Evolutionary conservation across 164 flowering plant species (phyloP), one percentile per base, ranked within the genome.

Genomic region (Piper longum): DNA sequence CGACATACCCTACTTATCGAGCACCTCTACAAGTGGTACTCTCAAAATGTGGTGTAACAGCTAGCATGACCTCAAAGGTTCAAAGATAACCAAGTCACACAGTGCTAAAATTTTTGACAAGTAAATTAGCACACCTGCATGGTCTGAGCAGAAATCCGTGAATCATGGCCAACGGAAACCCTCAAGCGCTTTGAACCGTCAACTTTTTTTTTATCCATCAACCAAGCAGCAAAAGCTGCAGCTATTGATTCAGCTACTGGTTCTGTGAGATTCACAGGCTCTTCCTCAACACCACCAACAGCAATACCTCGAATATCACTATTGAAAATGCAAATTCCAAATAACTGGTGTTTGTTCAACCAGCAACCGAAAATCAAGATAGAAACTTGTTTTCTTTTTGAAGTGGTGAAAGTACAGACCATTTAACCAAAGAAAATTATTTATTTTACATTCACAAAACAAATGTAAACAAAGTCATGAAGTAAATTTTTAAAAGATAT

Each of bases 231-330:
- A 83, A 95, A 95, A 36, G 85, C 97, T 71, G 91, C 86, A 62
- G 89, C 97, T 73, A 95, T 88, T 66, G 99, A 95, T 81, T 88
- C 96, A 54, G 97, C 74, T 57, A 91, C 96, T 55, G 80, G 84
- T 75, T 95, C 91, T 4, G 96, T 84, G 43, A 95, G 96, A 69
- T 45, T 95, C 54, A 95, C 82, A 64, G 88, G 90, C 73, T 95
- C 96, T 67, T 93, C 97, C 67, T 87, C 96, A 70, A 95, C 86
- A 48, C 97, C 99, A 73, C 80, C 83, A 73, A 95, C 81, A 76
- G 99, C 96, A 71, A 95, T 97, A 74, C 97, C 97, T 43, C 99
- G 92, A 67, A 95, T 91, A 74, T 95, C 99, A 78, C 99, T 95
- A 81, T 26, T 67, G 73, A 26, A 18, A 41, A 70, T 45, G 36